A percentile compares a stretch with the other conserved stretches of the same genome.
Conservation (phyloP, 139 green algal species). For the Desmodesmus armatus region DNA sequence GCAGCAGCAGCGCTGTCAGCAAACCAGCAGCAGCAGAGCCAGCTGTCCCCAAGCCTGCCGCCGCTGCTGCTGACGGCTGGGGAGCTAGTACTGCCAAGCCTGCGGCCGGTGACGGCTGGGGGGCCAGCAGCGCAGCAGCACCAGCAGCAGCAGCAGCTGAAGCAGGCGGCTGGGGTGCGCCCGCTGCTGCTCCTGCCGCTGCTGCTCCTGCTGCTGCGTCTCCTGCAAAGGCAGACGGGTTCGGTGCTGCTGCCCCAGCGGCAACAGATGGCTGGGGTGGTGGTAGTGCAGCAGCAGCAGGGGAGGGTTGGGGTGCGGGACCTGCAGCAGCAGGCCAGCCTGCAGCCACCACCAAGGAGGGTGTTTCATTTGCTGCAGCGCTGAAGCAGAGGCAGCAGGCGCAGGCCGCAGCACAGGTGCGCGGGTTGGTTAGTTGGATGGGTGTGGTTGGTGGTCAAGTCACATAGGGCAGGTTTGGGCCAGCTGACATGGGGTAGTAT, state of each 20-base stretch:
- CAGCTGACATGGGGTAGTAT: no score
- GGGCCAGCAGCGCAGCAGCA: conserved; percentile 9
- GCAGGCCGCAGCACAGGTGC: no score
- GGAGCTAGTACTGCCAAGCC: not conserved
- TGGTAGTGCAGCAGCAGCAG: not conserved
- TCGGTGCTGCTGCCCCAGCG: not conserved
- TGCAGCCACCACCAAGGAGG: conserved; percentile 43
- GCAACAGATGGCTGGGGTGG: conserved; percentile 18
- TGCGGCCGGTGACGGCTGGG: not conserved
- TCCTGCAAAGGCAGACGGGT: no score
- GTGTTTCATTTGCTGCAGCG: conserved; percentile 36
- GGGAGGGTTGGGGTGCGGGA: not conserved
- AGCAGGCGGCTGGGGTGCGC: conserved; percentile 10
- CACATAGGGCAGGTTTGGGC: no score
- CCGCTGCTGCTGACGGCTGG: conserved; percentile 9
- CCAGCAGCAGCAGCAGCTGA: conserved; percentile 17
- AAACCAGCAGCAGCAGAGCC: conserved; percentile 19
- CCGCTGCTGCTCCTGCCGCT: no score
- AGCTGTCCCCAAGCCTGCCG: no score
- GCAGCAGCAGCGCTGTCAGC: not conserved
- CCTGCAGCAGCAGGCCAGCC: not conserved
- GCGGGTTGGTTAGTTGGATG: no score
- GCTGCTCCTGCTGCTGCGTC: not conserved
- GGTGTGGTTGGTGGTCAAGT: no score
- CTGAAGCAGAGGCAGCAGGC: no score